These are phyloP conservation scores for Saccharomycopsis fermentans DNA, from an alignment of 805 yeast genomes.

Conservation along the genomic window DNA sequence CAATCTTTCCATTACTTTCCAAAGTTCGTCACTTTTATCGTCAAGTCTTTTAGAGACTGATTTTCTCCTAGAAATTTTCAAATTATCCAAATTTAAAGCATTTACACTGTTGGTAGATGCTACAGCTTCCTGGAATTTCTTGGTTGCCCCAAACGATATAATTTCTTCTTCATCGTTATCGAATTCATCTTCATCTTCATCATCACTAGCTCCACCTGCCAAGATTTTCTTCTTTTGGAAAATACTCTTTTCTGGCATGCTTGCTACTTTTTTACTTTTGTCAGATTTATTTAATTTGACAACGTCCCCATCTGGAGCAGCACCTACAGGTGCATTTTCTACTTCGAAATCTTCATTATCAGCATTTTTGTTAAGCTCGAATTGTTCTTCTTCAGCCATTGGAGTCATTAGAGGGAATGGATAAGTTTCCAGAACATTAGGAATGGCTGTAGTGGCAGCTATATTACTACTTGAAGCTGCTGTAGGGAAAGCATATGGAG, in stretches of 20 bases:
- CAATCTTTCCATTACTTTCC: conserved; percentile 80
- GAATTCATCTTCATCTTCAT: conserved; percentile 23
- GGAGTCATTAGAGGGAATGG: conserved; percentile 42
- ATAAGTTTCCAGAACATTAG: conserved; percentile 26
- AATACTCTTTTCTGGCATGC: neutral
- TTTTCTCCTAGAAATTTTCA: conserved; percentile 19
- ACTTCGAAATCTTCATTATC: conserved; percentile 24
- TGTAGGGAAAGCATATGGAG: conserved; percentile 76
- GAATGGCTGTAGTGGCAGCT: conserved; percentile 26
- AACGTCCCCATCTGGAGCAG: conserved; percentile 8
- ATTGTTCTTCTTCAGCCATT: conserved; percentile 22
- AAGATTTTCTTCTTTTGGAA: neutral
- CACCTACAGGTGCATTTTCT: conserved; percentile 19
- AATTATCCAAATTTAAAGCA: conserved; percentile 24
- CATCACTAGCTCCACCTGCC: neutral
- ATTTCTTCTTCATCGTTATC: conserved; percentile 38
- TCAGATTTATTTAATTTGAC: neutral
- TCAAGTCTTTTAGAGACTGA: conserved; percentile 14
- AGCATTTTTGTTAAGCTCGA: neutral
- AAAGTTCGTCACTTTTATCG: conserved; percentile 48
- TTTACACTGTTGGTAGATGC: conserved; percentile 19
- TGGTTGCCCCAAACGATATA: conserved; percentile 50
- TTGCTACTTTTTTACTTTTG: conserved; percentile 1
- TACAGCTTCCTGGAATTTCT: conserved; percentile 42
- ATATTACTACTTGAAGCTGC: conserved; percentile 51